A percentile compares a stretch with the other conserved stretches of the same genome.
phyloP scores from a whole-genome alignment of 768 basidiomycete species.

The Paxillus ammoniavirescens region DNA sequence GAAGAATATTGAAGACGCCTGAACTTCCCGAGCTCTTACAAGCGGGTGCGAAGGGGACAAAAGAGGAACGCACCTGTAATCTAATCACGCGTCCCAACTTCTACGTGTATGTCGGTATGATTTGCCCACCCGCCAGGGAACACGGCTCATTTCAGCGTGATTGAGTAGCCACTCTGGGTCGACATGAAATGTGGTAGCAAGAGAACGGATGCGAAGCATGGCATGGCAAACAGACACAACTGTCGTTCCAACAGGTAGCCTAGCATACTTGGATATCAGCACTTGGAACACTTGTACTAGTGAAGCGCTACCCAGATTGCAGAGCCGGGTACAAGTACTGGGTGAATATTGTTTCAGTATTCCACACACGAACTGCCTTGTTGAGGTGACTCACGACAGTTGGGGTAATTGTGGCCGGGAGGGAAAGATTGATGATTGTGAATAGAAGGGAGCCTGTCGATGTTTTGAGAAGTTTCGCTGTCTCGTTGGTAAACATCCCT shows the following conservation, averaged over 20 bases:
- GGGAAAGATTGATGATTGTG: conserved; percentile 1
- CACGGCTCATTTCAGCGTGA: conserved; percentile 41
- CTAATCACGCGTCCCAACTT: neutral
- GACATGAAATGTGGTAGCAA: conserved; percentile 37
- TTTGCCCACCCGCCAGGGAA: conserved; percentile 33
- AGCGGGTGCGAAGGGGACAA: neutral
- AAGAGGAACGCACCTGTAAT: neutral
- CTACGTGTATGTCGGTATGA: conserved; percentile 32
- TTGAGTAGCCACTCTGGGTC: conserved; percentile 41
- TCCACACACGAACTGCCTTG: neutral
- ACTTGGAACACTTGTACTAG: neutral
- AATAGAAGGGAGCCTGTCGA: conserved; percentile 4
- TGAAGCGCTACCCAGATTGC: neutral
- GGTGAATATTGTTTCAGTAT: neutral
- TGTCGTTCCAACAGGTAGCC: neutral
- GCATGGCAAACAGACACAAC: conserved; percentile 31
- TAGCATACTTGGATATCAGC: neutral
- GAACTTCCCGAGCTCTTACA: too few relatives aligned
- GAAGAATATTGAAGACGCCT: too few relatives aligned
- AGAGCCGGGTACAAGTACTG: conserved; percentile 1
- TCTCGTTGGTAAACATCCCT: neutral
- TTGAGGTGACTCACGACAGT: neutral
- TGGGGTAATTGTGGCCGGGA: neutral
- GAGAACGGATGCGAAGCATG: conserved; percentile 38
- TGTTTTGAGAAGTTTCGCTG: neutral